Evolutionary conservation across 2,329 filamentous ascomycete genomes (phyloP), one percentile per base, ranked within the genome.

Genomic region (Graphilbum ipis-grandicollis): DNA sequence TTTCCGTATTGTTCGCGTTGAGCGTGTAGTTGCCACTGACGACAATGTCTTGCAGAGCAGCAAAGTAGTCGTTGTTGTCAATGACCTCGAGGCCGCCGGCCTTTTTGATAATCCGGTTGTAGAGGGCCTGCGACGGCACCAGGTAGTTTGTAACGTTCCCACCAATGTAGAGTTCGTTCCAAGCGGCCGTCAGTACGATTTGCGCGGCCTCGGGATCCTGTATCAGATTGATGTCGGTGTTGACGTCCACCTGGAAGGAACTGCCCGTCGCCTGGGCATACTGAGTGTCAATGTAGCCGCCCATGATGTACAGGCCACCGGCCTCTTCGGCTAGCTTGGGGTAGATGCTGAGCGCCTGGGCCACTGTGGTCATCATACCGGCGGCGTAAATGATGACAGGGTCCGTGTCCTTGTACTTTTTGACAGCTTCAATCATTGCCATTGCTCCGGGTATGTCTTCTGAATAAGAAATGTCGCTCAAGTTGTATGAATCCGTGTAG

Each of bases 221-320:
- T 34, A 36, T 39, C 14, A 39, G 38, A 26, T 39, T 39, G 38
- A 39, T 39, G 34, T 39, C 38, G 1, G 38, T 39, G 38, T 39
- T 39, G 38, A 39, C 25, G 17, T 39, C 38, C 9, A 39, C 38
- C 28, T 39, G 38, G 8, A 39, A 18, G 19, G 30, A 14, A 10
- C 21, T 19, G 31, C 38, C 38, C 13, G 37, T 35, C 12, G 33
- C 33, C 30, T 39, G 37, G 17, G 37, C 37, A 4, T 15, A 18
- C 22, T 33, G 33, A 7, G 18, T 36, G 30, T 39, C 37, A n/a
- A 39, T 13, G n/a, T 39, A 39, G 33, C 37, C 37, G 13, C 37
- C 37, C 37, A 39, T 39, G 13, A 39, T 35, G 33, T 39, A 39
- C 19, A 39, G 37, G 5, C 37, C 37, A 12, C 33, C 37, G 8